Evolutionary conservation across 495 filamentous ascomycete genomes (phyloP), one percentile per base, ranked within the genome.

Genomic region (Podospora sp.): DNA sequence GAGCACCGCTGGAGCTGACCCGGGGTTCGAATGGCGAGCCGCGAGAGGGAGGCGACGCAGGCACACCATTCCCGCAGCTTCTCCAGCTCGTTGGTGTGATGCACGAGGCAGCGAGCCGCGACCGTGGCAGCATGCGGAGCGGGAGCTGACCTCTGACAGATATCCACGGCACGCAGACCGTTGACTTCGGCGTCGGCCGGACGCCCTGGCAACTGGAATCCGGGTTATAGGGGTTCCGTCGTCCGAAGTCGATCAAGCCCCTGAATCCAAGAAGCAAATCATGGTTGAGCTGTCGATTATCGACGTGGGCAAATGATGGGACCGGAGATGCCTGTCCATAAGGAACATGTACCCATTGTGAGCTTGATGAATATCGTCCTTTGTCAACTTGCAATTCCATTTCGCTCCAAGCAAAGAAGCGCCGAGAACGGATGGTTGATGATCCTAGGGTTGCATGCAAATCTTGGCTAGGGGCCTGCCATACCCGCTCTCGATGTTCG

Each of bases 121-220:
- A 52, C 63, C 51, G 63, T 22, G 63, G 63, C 56, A 35, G 52
- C 52, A 65, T 58, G 63, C 63, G 52, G 63, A 58, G 18, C 63
- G 63, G 63, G 63, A 65, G 24, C 24, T 29, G 21, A 14, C 63
- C 63, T 26, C 33, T 65, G 27, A 50, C 25, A 14, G 29, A n/a
- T 35, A 65, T 40, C 33, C 35, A 56, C 56, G 50, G 63, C 35
- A 40, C 63, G 14, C 29, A 22, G 24, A 24, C 24, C n/a, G 46
- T 29, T 20, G 12, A 46, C 18, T 50, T 35, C 24, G 21, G 35
- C 36, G 21, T 7, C 29, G n/a, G 21, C 60, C 22, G 20, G 14
- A 21, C 24, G 35, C 12, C 60, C 46, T 50, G 35, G 35, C 35
- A 24, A 14, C 24, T 33, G 50, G 22, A 52, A 63, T 63, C 61